phyloP scores from a whole-genome alignment of 164 flowering plant genomes.

The Akebia trifoliata region DNA sequence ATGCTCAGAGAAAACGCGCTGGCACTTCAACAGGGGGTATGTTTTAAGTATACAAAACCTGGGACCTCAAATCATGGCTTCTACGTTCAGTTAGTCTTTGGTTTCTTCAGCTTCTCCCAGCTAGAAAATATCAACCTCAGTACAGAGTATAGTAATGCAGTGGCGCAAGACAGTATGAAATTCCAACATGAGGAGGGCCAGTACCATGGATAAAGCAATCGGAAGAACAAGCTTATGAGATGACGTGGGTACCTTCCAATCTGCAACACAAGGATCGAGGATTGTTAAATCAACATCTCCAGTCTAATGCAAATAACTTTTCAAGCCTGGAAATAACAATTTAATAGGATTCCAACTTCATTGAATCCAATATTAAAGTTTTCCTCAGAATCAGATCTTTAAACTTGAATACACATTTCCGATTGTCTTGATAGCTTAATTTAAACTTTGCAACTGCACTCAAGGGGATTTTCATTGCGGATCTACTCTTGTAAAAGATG shows the following conservation, averaged over 20 bases:
- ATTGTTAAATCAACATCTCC: neutral
- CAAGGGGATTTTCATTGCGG: too few species aligned
- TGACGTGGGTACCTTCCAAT: conserved; percentile 85
- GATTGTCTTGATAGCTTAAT: too few species aligned
- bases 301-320: too few species aligned
- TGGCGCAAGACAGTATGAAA: conserved; percentile 54
- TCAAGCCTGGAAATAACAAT: too few species aligned
- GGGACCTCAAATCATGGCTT: too few species aligned
- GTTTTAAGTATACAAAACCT: too few species aligned
- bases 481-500: too few species aligned
- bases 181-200: conserved; percentile 99
- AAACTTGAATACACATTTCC: too few species aligned
- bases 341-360: neutral
- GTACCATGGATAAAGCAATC: conserved; percentile 93
- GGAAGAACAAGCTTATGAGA: conserved; percentile 79
- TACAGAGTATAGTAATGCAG: conserved; percentile 49
- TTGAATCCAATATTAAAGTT: neutral
- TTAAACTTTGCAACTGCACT: too few species aligned
- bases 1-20: too few species aligned
- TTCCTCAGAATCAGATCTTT: too few species aligned
- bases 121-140: conserved; percentile 45
- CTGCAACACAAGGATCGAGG: conserved; percentile 30
- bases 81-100: conserved; percentile 15
- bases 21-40: too few species aligned
- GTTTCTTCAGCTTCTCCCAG: conserved; percentile 50